Evolutionary conservation across 2,329 filamentous ascomycete genomes (phyloP).

Genomic region (Arachnomyces sp.): DNA sequence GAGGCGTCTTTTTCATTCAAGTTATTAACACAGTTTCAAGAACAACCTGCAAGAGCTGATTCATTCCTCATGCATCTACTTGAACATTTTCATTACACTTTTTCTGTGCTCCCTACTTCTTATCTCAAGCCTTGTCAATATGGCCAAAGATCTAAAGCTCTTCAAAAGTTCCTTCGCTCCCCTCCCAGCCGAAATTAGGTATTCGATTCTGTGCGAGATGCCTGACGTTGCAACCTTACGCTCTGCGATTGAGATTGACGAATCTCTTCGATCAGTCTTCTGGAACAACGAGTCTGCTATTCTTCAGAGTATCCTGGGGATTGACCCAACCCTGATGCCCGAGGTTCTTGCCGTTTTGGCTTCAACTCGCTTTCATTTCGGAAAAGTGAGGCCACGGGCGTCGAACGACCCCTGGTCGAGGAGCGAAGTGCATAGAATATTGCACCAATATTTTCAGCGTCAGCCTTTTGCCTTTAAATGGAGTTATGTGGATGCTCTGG

Average conservation of each 20-base stretch:
- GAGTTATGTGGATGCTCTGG: slow-evolving; percentile 5
- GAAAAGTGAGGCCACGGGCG: too few relatives aligned
- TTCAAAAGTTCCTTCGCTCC: slow-evolving; percentile 5
- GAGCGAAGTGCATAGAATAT: slow-evolving; percentile 3
- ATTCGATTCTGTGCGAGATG: slow-evolving; percentile 8
- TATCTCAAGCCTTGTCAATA: too few relatives aligned
- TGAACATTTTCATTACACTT: too few relatives aligned
- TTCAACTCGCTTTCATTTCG: slow-evolving; percentile 3
- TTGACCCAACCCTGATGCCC: slow-evolving; percentile 1
- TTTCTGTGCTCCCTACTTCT: too few relatives aligned
- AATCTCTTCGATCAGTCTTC: slow-evolving; percentile 5
- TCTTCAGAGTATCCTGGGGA: slow-evolving; percentile 2
- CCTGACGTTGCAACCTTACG: slow-evolving; percentile 6
- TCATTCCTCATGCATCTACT: too few relatives aligned
- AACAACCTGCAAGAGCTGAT: too few relatives aligned
- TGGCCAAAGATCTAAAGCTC: too few relatives aligned
- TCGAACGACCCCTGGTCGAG: too few relatives aligned
- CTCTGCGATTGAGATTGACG: slow-evolving; percentile 3
- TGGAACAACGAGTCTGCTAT: slow-evolving; percentile 1
- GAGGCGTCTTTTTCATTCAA: too few relatives aligned
- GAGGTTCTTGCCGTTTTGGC: slow-evolving; percentile 6
- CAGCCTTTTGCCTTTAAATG: slow-evolving; percentile 1
- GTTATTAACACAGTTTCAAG: too few relatives aligned
- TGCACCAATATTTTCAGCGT: slow-evolving; percentile 3
- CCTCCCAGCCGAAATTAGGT: slow-evolving; percentile 5